Evolutionary conservation across 768 basidiomycete genomes (phyloP), one percentile per base, ranked within the genome.

Genomic region (Trametes coccinea): DNA sequence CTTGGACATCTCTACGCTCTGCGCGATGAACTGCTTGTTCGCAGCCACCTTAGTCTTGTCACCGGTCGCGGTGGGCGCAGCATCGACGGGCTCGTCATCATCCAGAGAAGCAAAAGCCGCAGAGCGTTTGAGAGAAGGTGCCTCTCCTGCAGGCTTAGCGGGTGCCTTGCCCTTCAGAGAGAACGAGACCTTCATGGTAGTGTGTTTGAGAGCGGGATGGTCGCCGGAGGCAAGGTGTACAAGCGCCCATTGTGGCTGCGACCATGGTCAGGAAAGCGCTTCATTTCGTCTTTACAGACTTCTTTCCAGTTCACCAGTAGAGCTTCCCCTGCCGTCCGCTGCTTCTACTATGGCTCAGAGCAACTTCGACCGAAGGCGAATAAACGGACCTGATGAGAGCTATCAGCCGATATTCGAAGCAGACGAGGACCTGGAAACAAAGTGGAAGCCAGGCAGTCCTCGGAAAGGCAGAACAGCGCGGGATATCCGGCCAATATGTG

Each of bases 361-460:
- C 68, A 77, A 76, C 54, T 86, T 90, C 70, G 96, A 98, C 81
- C 80, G 96, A 69, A 81, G 96, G 69, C 85, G 96, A 47, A 84
- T 94, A 59, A 93, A 92, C 66, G 96, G 94, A 0, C 96, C 96
- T 34, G 95, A 95, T 69, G 87, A 89, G 60, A 93, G 90, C 53
- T 80, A 78, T 61, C 74, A 86, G 4, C 92, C 92, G 2, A 62
- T 83, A 0, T 95, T 84, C 67, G 79, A 80, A 29, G 71, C 74
- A 39, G 75, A 79, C 30, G 71, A 76, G 4, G 69, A 72, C 14
- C 59, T 45, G 29, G 40, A 58, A 16, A 56, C 69, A 34, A 60
- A 64, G 11, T 78, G 71, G 76, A 76, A 67, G 37, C 58, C 66
- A 39, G 78, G 73, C n/a, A 71, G 71, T 53, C 64, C 78, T 34